A percentile compares a stretch with the other conserved stretches of the same genome.
Evolutionary conservation across 352 stramenopile genomes (phyloP).

Genomic region (Phytophthora pinifolia): DNA sequence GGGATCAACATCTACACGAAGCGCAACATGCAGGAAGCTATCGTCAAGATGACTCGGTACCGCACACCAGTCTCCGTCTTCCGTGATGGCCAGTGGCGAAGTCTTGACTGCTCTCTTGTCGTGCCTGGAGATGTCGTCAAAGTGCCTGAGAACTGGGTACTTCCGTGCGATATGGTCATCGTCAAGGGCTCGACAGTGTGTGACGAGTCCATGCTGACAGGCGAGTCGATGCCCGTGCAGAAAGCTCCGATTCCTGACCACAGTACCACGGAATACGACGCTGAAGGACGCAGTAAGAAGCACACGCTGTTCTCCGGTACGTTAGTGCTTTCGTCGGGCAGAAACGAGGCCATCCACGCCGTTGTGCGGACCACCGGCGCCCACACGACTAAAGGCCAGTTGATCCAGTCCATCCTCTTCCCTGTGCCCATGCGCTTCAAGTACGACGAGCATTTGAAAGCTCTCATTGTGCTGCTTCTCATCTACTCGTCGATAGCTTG

Average conservation of each 20-base stretch:
- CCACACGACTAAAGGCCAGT: slow-evolving; percentile 70
- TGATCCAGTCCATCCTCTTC: slow-evolving; percentile 78
- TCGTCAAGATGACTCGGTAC: slow-evolving; percentile 50
- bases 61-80: slow-evolving; percentile 51
- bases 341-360: slow-evolving; percentile 49
- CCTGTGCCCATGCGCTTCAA: slow-evolving; percentile 82
- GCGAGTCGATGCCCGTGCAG: slow-evolving; percentile 71
- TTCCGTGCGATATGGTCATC: slow-evolving; percentile 60
- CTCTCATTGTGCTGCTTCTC: slow-evolving; percentile 62
- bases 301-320: slow-evolving; percentile 82
- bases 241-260: slow-evolving; percentile 60
- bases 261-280: slow-evolving; percentile 35
- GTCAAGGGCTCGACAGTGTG: slow-evolving; percentile 49
- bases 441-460: slow-evolving; percentile 80
- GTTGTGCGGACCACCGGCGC: slow-evolving; percentile 71
- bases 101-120: slow-evolving; percentile 30
- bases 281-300: slow-evolving; percentile 45
- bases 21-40: slow-evolving; percentile 38
- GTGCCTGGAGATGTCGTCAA: slow-evolving; percentile 51
- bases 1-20: slow-evolving; percentile 49
- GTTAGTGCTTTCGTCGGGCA: slow-evolving; percentile 43
- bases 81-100: slow-evolving; percentile 42
- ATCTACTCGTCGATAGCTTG: slow-evolving; percentile 59
- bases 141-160: slow-evolving; percentile 47
- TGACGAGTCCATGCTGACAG: slow-evolving; percentile 56